These are phyloP conservation scores for Conringia planisiliqua DNA, from an alignment of 345 rosid genomes.

Conservation along the genomic window DNA sequence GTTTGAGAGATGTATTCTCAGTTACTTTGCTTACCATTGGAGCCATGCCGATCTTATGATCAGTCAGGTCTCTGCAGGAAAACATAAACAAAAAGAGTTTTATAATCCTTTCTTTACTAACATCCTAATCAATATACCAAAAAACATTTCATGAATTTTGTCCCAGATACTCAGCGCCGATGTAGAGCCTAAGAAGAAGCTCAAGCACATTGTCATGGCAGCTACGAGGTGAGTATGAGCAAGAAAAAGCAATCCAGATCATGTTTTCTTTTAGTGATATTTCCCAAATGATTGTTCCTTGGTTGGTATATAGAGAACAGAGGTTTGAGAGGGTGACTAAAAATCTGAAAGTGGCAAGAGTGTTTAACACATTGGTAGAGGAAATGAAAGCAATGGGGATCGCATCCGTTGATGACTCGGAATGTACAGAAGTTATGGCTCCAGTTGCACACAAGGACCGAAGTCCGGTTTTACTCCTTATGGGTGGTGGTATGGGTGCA, in stretches of 20 bases:
- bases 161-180: constrained; percentile 64
- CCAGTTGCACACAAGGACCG: constrained; percentile 83
- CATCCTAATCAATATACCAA: background rate
- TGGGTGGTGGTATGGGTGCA: constrained; percentile 99
- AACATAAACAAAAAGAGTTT: background rate
- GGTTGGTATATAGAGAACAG: constrained; percentile 52
- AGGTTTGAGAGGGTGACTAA: constrained; percentile 81
- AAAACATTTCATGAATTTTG: background rate
- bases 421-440: constrained; percentile 83
- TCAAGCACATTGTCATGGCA: constrained; percentile 75
- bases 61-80: constrained; percentile 55
- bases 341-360: constrained; percentile 74
- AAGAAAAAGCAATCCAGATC: background rate
- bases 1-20: constrained; percentile 86
- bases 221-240: constrained; percentile 60
- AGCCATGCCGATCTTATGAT: constrained; percentile 67
- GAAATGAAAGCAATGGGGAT: constrained; percentile 90
- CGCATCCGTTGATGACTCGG: constrained; percentile 51
- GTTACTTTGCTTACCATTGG: constrained; percentile 96
- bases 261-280: background rate
- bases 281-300: constrained; percentile 9
- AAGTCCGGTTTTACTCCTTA: constrained; percentile 87
- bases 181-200: constrained; percentile 72
- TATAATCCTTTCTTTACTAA: background rate
- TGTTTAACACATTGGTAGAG: constrained; percentile 74